Conservation (phyloP, 2,329 filamentous ascomycete genomes). For the Botrytis aclada region DNA sequence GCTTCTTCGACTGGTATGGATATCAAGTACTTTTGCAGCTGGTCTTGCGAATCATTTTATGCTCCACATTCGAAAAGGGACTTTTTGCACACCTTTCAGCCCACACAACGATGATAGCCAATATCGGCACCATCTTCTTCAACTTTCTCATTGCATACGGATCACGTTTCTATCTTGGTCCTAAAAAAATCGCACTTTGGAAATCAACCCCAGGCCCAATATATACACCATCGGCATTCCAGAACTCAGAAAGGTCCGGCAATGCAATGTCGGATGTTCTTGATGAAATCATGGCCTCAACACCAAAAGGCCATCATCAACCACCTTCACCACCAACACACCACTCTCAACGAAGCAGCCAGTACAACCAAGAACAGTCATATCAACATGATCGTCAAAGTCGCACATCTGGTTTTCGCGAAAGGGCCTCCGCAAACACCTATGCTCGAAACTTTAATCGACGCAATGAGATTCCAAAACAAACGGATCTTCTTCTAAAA, state of each 20-base stretch:
- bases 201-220: conserved; percentile 32
- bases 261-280: conserved; percentile 45
- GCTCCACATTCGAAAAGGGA: conserved; percentile 28
- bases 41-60: conserved; percentile 51
- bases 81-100: conserved; percentile 26
- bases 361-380: neutral
- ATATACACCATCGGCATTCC: conserved; percentile 28
- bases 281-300: conserved; percentile 19
- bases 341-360: neutral
- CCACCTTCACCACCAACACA: conserved; percentile 4
- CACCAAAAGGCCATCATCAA: neutral
- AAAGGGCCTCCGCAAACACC: neutral
- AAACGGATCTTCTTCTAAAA: conserved; percentile 27
- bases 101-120: conserved; percentile 40
- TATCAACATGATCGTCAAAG: neutral
- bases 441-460: conserved; percentile 2
- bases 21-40: conserved; percentile 58
- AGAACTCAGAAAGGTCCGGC: conserved; percentile 34
- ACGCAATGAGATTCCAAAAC: neutral
- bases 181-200: conserved; percentile 51
- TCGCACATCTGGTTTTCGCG: neutral
- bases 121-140: conserved; percentile 53
- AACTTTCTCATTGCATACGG: conserved; percentile 29
- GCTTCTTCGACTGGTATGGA: conserved; percentile 62
- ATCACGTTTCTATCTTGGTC: conserved; percentile 26